Evolutionary conservation across 441 rosid genomes (phyloP), one percentile per base, ranked within the genome.

Genomic region (Aleurites moluccanus): DNA sequence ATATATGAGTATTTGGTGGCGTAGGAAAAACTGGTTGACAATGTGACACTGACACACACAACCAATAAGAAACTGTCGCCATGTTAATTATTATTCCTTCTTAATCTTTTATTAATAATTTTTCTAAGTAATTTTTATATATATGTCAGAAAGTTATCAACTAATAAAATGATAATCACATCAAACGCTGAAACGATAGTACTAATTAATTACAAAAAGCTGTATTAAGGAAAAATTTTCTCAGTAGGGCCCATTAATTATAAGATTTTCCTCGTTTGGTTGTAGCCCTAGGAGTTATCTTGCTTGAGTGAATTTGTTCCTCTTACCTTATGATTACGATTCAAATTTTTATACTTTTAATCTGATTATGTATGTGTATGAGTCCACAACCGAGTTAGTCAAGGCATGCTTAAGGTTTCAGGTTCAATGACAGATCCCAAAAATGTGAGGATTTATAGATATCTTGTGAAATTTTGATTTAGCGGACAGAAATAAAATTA

Each of bases 81-180:
- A 44, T 42, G 49, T 45, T 44, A 20, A 21, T 2, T 42, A 53
- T 40, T 52, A 21, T 35, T 35, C 10, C 44, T 35, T 73, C 3
- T 13, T 3, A 21, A 5, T 23, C 16, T 23, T 64, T 44, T 38
- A 6, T 10, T 10, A 49, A 28, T 49, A 68, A 10, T 47, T 4
- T 35, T 4, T 35, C 38, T 35, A 35, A 35, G 7, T 35, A 35
- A 35, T 35, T 35, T 52, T 2, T 52, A 3, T n/a, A 21, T 10
- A 18, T 27, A 64, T 65, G 67, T 72, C 61, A 77, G 72, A 71
- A 21, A 44, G 67, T 38, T 71, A 45, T 71, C 75, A 77, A 35
- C 38, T 35, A 56, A 53, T 45, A 71, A 57, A 18, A 20, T 60
- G 30, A 71, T 66, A 71, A 64, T 56, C 49, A 47, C 47, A 45